Base-by-base conservation (phyloP, 176 grass and related monocot species). In the Musa troglodytarum region DNA sequence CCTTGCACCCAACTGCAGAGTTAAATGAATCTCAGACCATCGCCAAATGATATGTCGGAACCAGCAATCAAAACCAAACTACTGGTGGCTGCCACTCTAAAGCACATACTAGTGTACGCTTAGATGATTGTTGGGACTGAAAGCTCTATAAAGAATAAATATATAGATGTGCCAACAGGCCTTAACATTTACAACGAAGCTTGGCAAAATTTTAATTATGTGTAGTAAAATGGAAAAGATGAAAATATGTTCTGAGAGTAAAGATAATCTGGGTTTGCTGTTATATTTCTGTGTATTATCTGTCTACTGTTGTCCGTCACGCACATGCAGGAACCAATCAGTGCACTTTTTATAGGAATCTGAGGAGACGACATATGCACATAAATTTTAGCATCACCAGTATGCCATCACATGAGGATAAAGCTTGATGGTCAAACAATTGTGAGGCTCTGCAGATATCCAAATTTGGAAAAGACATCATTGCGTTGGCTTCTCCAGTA, bases 261-360 rank as follows among this genome's bases (percentile, higher is more conserved):
- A 8, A 62, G 10, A 62, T 19, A 62, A 19, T n/a, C 57, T 5
- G 13, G 25, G 5, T 69, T 69, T 9, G 25, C 29, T 34, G 83
- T 84, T 90, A 96, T 89, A 89, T 75, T 96, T 87, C 89, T 89
- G 77, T 96, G 87, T 49, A 96, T 63, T 53, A 83, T 92, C 59
- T 89, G 87, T 92, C 92, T 89, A 57, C 92, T 89, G 74, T 96
- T 92, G 82, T 96, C 92, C 57, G 83, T 92, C 73, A 96, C 92
- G 70, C 85, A 86, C 80, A 96, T 87, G 81, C 81, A 92, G 25
- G 87, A 87, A 69, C 88, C 89, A 79, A 96, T 87, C 58, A 89
- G 55, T 78, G 92, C 89, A 86, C 92, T 96, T 92, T 87, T 89
- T 75, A 90, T 64, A 84, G 89, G 92, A 86, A 92, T 89, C 89